A percentile compares a stretch with the other conserved stretches of the same genome.
phyloP scores from a whole-genome alignment of 345 rosid genomes.

The Linum tenue region DNA sequence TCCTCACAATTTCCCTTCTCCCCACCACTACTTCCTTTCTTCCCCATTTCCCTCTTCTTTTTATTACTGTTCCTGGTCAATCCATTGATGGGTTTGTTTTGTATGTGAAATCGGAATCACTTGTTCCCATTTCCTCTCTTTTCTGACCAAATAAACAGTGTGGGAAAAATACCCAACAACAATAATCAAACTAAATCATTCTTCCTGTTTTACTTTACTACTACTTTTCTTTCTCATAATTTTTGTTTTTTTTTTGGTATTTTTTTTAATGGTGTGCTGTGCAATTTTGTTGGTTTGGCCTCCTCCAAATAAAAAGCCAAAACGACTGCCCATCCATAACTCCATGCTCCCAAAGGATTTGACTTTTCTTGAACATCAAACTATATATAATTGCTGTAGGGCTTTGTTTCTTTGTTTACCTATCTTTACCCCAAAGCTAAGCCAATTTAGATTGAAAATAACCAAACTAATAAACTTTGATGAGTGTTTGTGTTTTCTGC shows the following conservation, averaged over 20 bases:
- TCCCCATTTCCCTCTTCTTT: not conserved
- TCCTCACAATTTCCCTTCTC: not conserved
- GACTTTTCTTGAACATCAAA: conserved; percentile 16
- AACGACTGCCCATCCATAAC: not conserved
- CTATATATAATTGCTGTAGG: not conserved
- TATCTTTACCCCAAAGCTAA: conserved; percentile 32
- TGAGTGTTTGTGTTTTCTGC: too few species aligned
- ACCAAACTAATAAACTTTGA: conserved; percentile 5
- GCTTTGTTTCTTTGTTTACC: not conserved
- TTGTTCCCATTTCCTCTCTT: not conserved
- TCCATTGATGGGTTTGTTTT: conserved; percentile 15
- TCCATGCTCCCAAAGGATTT: conserved; percentile 3
- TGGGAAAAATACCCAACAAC: not conserved
- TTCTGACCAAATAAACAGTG: too few species aligned
- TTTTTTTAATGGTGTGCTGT: too few species aligned
- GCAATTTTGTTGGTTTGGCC: not conserved
- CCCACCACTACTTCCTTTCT: not conserved
- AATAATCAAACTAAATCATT: not conserved
- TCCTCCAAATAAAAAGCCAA: not conserved
- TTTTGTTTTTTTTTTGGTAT: too few species aligned
- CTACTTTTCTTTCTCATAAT: too few species aligned
- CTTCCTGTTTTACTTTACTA: too few species aligned
- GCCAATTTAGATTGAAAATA: not conserved
- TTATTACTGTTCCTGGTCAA: conserved; percentile 12
- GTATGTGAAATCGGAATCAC: not conserved